These are phyloP conservation scores for Rhizoctonia solani DNA, from an alignment of 1,284 basidiomycete genomes.

Conservation along the genomic window DNA sequence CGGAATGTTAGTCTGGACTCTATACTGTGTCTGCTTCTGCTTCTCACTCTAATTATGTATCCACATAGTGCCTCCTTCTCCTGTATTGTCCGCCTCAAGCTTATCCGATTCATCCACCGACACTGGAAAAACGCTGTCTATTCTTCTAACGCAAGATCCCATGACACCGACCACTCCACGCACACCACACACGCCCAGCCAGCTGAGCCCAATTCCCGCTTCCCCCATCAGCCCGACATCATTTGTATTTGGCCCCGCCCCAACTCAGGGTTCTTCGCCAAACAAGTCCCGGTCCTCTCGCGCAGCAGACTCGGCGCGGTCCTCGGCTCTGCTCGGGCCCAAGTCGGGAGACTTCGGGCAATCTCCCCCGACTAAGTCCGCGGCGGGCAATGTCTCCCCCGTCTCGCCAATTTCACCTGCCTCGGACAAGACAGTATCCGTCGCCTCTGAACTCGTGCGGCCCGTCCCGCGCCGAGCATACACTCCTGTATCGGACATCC, in stretches of 20 bases:
- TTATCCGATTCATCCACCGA: slow-evolving; percentile 15
- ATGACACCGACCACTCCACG: not conserved
- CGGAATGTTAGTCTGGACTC: slow-evolving; percentile 32
- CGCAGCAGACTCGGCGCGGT: slow-evolving; percentile 6
- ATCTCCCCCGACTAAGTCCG: slow-evolving; percentile 5
- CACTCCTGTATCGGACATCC: not conserved
- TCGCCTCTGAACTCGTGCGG: slow-evolving; percentile 4
- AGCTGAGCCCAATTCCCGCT: slow-evolving; percentile 22
- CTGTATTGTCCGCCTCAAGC: slow-evolving; percentile 14
- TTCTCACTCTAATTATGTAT: slow-evolving; percentile 17
- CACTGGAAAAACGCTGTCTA: slow-evolving; percentile 5
- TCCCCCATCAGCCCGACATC: slow-evolving; percentile 22
- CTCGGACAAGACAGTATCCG: slow-evolving; percentile 13
- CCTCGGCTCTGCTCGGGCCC: slow-evolving; percentile 12
- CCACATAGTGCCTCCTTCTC: slow-evolving; percentile 24
- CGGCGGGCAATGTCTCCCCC: not conserved
- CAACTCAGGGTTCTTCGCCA: slow-evolving; percentile 5
- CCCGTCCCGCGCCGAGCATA: slow-evolving; percentile 11
- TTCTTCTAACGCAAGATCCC: not conserved
- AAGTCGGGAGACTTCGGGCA: slow-evolving; percentile 11
- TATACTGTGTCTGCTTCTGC: not conserved
- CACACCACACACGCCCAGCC: slow-evolving; percentile 1
- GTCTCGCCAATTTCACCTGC: slow-evolving; percentile 10
- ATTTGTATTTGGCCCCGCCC: slow-evolving; percentile 1
- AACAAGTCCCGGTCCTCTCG: slow-evolving; percentile 10